phyloP scores from a whole-genome alignment of 495 filamentous ascomycete genomes.

The Penicillium fimorum region DNA sequence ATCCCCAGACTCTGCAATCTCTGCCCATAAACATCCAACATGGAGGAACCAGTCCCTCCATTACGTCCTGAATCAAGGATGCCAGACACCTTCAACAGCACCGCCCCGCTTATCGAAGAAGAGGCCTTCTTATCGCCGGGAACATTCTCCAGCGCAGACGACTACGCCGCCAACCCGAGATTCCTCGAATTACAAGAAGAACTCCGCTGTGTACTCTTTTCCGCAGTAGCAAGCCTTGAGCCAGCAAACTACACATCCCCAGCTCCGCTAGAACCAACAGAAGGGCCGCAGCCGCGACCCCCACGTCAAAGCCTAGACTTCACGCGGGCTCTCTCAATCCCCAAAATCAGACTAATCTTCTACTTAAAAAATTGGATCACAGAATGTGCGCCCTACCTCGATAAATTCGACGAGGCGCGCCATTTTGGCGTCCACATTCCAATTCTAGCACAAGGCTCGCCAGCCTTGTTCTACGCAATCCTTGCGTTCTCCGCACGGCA shows the following conservation, averaged over 20 bases:
- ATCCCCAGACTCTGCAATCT: constrained; percentile 7
- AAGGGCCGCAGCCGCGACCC: constrained; percentile 11
- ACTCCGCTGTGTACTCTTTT: constrained; percentile 29
- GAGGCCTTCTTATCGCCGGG: constrained; percentile 29
- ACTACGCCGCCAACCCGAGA: constrained; percentile 31
- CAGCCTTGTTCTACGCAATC: constrained; percentile 37
- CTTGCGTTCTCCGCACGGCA: constrained; percentile 38
- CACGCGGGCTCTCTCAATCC: constrained; percentile 25
- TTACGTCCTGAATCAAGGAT: constrained; percentile 16
- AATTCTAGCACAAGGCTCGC: constrained; percentile 32
- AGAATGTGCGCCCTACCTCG: constrained; percentile 36
- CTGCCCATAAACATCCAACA: not conserved
- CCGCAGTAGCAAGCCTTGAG: constrained; percentile 27
- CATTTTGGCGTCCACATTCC: constrained; percentile 38
- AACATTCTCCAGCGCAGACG: constrained; percentile 31
- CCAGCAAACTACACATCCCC: constrained; percentile 24
- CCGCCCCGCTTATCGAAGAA: constrained; percentile 24
- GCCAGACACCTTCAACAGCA: constrained; percentile 18
- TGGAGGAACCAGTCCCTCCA: constrained; percentile 22
- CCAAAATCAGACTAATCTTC: constrained; percentile 27
- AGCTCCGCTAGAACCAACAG: constrained; percentile 16
- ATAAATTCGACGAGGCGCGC: constrained; percentile 41
- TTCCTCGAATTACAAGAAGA: constrained; percentile 33
- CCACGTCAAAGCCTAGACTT: constrained; percentile 27
- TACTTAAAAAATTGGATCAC: constrained; percentile 34